Base-by-base conservation (phyloP, 371 early-diverging fungal species). In the Quaeritorhiza haematococci region DNA sequence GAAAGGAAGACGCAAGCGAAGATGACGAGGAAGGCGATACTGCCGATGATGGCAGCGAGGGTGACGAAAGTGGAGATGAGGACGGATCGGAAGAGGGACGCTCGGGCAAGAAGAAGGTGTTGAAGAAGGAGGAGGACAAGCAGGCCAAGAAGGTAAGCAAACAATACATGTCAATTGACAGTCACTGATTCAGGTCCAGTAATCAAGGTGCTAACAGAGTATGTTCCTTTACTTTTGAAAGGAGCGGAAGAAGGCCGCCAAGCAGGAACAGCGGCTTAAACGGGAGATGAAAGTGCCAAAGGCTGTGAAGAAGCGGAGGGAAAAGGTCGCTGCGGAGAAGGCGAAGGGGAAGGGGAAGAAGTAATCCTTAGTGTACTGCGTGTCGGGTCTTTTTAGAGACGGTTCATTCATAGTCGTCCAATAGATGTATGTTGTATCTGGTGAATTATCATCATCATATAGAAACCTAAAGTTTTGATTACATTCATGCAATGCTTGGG, bases 231-330 rank as follows among this genome's bases (percentile, higher is more conserved):
- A 3, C 38, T 7, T 47, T 7, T 19, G 0, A 38, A 57, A 72
- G 59, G 72, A 69, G 42, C 84, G 91, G 56, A 94, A 97, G 63
- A 77, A 83, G 51, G 83, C 81, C 24, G 83, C 83, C 32, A 97
- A 94, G 71, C 94, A 93, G 55, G 92, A 84, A 51, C 89, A 89
- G 45, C 83, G 92, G 38, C 93, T 93, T 64, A 86, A 87, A 63
- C 81, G 98, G 67, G 91, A 93, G 68, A 84, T 80, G 61, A 97
- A 97, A 77, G 83, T 94, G 17, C 93, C 93, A 26, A 97, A 97
- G 73, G 82, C 92, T 2, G 94, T 91, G 61, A 96, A 97, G 78
- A 96, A 95, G 72, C 78, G 92, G 60, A 90, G 88, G 66, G 79
- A 85, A 59, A 87, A 91, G 61, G 50, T 7, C 7, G 8, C 50